Base-by-base conservation (phyloP, 495 filamentous ascomycete species). In the Penicillium psychrofluorescens region DNA sequence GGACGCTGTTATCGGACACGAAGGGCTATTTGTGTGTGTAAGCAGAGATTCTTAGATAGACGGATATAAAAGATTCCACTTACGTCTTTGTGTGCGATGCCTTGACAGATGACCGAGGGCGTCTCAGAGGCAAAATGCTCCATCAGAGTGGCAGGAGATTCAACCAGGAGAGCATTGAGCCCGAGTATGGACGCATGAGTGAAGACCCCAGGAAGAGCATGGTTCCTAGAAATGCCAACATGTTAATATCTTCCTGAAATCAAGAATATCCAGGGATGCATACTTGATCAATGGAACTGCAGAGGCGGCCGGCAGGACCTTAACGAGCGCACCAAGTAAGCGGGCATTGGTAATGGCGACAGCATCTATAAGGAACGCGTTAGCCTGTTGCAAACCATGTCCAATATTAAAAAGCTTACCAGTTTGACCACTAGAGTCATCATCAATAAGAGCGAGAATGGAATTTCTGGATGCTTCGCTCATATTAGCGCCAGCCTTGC, bases 401-500 rank as follows among this genome's bases (percentile, higher is more conserved):
- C 32, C 11, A 27, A 22, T 14, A 12, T 36, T 13, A 34, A 10
- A 10, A 36, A 37, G 53, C 56, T 66, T 71, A 65, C 77, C 76
- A 45, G 89, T 87, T 43, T 76, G 71, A 45, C 86, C 84, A 47
- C 87, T 85, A 11, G 74, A 67, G 48, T 92, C 88, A 48, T 81
- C 82, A 59, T 97, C 92, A 48, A 97, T 95, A 28, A 98, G 72
- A 10, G 77, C 79, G 6, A 97, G 72, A 5, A 97, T 85, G 1
- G 89, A 79, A 46, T 75, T 74, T 41, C 89, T 81, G 29, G 91
- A 95, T 38, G 77, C 73, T 51, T 96, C 92, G 52, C 86, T 88
- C 92, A 97, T 98, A 61, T 91, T 96, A 14, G 68, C 68, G 27
- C 94, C 92, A 8, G 90, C 90, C 66, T 95, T 96, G 65, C 88